Evolutionary conservation across 179 eudicot species (phyloP).

Genomic region (Dionaea muscipula): DNA sequence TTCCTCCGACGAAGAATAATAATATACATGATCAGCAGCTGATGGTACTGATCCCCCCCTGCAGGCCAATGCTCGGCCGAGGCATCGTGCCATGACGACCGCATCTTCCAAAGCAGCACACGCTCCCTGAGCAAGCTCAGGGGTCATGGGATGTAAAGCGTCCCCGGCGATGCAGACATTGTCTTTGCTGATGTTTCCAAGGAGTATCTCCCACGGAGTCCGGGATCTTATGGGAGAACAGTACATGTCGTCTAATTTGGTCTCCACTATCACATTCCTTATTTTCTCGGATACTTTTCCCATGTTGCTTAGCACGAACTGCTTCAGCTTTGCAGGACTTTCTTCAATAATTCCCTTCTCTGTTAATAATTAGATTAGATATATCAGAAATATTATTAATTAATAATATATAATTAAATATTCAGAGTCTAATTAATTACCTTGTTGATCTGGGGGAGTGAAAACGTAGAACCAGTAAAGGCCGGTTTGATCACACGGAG

Average conservation of each 20-base stretch:
- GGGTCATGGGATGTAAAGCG: constrained; percentile 62
- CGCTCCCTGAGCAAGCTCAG: constrained; percentile 53
- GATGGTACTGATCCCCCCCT: no score
- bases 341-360: constrained; percentile 18
- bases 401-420: no score
- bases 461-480: constrained; percentile 42
- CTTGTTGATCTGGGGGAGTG: constrained; percentile 19
- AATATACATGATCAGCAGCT: no score
- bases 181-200: constrained; percentile 23
- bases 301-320: constrained; percentile 29
- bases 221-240: constrained; percentile 24
- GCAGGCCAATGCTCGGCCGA: background rate
- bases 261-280: constrained; percentile 17
- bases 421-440: constrained; percentile 7
- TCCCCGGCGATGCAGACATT: constrained; percentile 41
- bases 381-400: no score
- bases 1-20: background rate
- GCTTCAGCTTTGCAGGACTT: constrained; percentile 32
- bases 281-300: constrained; percentile 21
- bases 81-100: constrained; percentile 25
- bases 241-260: constrained; percentile 17
- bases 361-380: no score
- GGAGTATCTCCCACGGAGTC: constrained; percentile 33
- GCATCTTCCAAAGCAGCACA: constrained; percentile 42
- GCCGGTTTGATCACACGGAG: constrained; percentile 24